phyloP scores from a whole-genome alignment of 805 yeast genomes.

The Candida arabinofermentans region DNA sequence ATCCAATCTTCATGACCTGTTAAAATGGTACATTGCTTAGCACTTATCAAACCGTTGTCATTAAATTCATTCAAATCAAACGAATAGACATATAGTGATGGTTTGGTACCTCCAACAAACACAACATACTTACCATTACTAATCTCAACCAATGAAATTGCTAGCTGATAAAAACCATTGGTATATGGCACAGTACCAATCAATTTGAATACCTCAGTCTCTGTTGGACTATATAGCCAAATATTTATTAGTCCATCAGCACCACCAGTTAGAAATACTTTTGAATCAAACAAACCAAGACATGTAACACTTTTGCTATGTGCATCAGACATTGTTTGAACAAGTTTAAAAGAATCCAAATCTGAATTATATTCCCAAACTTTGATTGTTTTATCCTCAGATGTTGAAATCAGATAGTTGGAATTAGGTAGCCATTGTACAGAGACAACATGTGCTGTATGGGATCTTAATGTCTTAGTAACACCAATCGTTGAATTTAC shows the following conservation, averaged over 20 bases:
- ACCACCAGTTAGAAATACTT: slow-evolving; percentile 54
- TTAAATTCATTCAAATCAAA: slow-evolving; percentile 28
- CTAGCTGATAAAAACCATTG: slow-evolving; percentile 47
- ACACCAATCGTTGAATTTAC: slow-evolving; percentile 40
- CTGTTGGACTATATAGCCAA: slow-evolving; percentile 38
- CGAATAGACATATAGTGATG: slow-evolving; percentile 50
- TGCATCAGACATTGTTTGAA: slow-evolving; percentile 30
- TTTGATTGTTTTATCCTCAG: slow-evolving; percentile 61
- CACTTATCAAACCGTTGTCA: slow-evolving; percentile 13
- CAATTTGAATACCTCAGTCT: slow-evolving; percentile 20
- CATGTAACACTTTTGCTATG: slow-evolving; percentile 53
- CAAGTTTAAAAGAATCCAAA: slow-evolving; percentile 24
- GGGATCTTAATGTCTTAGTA: slow-evolving; percentile 53
- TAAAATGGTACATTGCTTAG: slow-evolving; percentile 47
- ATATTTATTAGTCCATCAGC: slow-evolving; percentile 55
- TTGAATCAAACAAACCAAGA: slow-evolving; percentile 36
- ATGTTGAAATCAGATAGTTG: slow-evolving; percentile 50
- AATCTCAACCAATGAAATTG: slow-evolving; percentile 33
- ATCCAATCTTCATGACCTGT: slow-evolving; percentile 98
- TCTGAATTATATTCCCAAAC: slow-evolving; percentile 47
- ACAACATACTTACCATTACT: slow-evolving; percentile 38
- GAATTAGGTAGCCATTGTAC: slow-evolving; percentile 53
- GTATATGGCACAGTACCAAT: slow-evolving; percentile 34
- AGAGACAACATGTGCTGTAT: slow-evolving; percentile 59
- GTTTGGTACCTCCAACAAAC: slow-evolving; percentile 72